Conservation (phyloP, 352 stramenopile species). For the Globisporangium spinosum region DNA sequence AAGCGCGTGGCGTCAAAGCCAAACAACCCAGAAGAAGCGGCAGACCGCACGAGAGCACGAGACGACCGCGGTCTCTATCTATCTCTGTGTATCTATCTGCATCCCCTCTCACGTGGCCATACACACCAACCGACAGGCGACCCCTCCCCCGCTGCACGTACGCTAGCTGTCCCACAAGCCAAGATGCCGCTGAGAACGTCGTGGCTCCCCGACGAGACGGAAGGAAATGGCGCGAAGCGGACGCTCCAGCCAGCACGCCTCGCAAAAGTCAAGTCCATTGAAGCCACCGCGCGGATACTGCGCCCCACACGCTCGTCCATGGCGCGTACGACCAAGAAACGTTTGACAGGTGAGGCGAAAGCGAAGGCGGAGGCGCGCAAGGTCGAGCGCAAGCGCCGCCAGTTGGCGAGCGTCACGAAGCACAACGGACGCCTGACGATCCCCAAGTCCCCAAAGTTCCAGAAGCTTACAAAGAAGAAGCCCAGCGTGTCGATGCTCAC, state of each 20-base stretch:
- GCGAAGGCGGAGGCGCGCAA: conserved; percentile 31
- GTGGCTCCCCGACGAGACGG: conserved; percentile 5
- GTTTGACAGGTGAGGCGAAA: conserved; percentile 42
- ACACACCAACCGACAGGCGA: background rate
- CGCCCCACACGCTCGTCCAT: conserved; percentile 56
- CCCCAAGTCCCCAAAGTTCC: conserved; percentile 66
- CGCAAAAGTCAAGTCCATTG: conserved; percentile 50
- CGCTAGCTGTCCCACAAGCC: too few species aligned
- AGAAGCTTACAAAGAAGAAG: conserved; percentile 28
- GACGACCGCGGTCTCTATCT: background rate
- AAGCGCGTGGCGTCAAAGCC: background rate
- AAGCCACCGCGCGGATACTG: conserved; percentile 55
- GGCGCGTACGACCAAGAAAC: conserved; percentile 37
- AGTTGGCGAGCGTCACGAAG: conserved; percentile 38
- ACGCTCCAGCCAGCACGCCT: conserved; percentile 30
- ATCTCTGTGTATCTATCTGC: background rate
- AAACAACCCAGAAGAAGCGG: background rate
- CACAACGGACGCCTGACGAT: conserved; percentile 62
- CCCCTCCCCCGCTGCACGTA: background rate
- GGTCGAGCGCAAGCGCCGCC: conserved; percentile 30
- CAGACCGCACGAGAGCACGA: conserved; percentile 7
- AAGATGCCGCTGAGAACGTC: conserved; percentile 15
- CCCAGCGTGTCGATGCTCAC: conserved; percentile 46
- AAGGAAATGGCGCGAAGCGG: conserved; percentile 28
- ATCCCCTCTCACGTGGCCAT: background rate